Evolutionary conservation across 2,329 filamentous ascomycete genomes (phyloP).

Genomic region (Trichoderma guizhouense): DNA sequence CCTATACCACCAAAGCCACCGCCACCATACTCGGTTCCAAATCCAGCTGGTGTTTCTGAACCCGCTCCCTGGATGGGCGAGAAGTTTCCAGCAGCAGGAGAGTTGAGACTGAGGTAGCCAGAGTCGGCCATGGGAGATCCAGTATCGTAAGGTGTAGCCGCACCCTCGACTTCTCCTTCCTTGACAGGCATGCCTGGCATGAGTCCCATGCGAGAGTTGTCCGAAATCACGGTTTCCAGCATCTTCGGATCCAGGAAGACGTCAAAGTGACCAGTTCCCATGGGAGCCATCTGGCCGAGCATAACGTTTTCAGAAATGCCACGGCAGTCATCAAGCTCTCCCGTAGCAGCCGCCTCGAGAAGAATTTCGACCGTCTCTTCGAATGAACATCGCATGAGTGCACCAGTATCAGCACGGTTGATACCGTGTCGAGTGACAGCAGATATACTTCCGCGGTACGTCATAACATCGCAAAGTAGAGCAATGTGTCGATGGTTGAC

Average conservation of each 20-base stretch:
- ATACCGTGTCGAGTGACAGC: conserved; percentile 98
- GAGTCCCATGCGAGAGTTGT: conserved; percentile 81
- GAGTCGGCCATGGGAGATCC: conserved; percentile 75
- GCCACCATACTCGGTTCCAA: conserved; percentile 58
- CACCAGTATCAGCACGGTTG: conserved; percentile 95
- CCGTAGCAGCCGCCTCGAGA: conserved; percentile 88
- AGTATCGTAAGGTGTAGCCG: conserved; percentile 90
- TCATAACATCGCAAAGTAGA: conserved; percentile 96
- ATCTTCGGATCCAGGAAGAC: conserved; percentile 91
- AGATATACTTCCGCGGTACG: conserved; percentile 87
- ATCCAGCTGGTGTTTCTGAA: conserved; percentile 67
- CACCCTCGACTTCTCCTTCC: conserved; percentile 72
- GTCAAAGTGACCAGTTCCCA: conserved; percentile 95
- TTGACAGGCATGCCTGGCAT: conserved; percentile 77
- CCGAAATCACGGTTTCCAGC: conserved; percentile 90
- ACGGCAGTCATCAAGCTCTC: conserved; percentile 94
- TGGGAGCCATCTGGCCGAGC: conserved; percentile 92
- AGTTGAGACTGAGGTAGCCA: conserved; percentile 61
- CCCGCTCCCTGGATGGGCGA: conserved; percentile 74
- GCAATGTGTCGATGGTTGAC: conserved; percentile 98
- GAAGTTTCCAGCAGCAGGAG: conserved; percentile 63
- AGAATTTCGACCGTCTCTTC: conserved; percentile 99
- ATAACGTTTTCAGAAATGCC: conserved; percentile 99
- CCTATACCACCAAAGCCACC: conserved; percentile 49
- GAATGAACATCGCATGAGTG: conserved; percentile 98